Conservation (phyloP, 2,329 filamentous ascomycete genomes). For the Calonectria fujianensis region DNA sequence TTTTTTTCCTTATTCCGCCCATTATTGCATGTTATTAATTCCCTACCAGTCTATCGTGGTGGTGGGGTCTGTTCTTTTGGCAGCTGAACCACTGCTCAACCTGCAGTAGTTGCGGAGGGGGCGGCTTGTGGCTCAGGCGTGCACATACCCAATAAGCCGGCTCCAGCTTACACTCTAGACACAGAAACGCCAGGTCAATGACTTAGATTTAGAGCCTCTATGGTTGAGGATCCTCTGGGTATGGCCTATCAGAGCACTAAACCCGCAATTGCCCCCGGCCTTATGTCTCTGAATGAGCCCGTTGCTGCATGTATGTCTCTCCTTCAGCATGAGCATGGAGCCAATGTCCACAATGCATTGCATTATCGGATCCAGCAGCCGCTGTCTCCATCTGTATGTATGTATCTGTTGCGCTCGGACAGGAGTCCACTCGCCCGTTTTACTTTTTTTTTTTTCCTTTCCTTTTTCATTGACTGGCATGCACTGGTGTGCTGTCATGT, state of each 20-base stretch:
- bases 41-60: neutral
- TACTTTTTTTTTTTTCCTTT: conserved; percentile 13
- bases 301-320: conserved; percentile 23
- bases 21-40: neutral
- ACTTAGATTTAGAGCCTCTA: conserved; percentile 4
- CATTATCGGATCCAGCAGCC: conserved; percentile 12
- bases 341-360: conserved; percentile 28
- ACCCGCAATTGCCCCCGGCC: neutral
- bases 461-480: neutral
- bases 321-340: conserved; percentile 5
- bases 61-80: conserved; percentile 17
- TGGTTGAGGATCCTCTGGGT: neutral
- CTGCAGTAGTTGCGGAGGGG: conserved; percentile 30
- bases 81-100: conserved; percentile 46
- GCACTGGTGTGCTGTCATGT: neutral
- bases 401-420: conserved; percentile 48
- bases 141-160: conserved; percentile 11
- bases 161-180: neutral
- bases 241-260: conserved; percentile 2
- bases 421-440: conserved; percentile 38
- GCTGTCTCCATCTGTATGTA: conserved; percentile 11
- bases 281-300: conserved; percentile 14
- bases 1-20: neutral
- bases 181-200: conserved; percentile 14
- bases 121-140: conserved; percentile 31